Evolutionary conservation across 345 rosid species (phyloP).

Genomic region (Hypericum androsaemum): DNA sequence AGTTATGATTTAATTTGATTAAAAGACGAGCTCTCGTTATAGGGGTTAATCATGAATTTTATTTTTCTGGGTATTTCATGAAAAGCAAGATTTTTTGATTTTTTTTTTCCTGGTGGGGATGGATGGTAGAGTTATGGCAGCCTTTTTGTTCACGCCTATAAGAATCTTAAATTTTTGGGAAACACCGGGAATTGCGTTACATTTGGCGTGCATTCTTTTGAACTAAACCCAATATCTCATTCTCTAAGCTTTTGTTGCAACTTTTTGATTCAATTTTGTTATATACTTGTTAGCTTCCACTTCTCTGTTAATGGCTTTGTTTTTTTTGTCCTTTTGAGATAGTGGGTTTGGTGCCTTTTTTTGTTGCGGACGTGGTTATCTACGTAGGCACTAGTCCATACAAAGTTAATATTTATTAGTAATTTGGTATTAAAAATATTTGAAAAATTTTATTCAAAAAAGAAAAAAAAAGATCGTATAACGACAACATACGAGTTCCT

Average conservation of each 20-base stretch:
- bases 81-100: slow-evolving; percentile 6
- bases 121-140: slow-evolving; percentile 29
- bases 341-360: no score
- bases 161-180: slow-evolving; percentile 21
- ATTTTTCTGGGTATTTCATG: background rate
- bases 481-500: no score
- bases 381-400: no score
- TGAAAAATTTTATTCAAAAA: no score
- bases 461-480: no score
- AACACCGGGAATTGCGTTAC: slow-evolving; percentile 29
- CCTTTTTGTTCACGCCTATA: slow-evolving; percentile 40
- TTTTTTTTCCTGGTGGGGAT: background rate
- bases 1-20: background rate
- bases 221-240: slow-evolving; percentile 7
- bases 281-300: background rate
- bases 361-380: no score
- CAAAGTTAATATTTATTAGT: no score
- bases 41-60: background rate
- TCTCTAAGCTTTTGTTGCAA: background rate
- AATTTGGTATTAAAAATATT: no score
- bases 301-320: no score
- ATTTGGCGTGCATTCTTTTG: slow-evolving; percentile 21
- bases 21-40: background rate
- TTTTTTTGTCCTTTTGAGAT: no score
- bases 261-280: background rate